These are phyloP conservation scores for Botryotinia convoluta DNA, from an alignment of 2,329 filamentous ascomycete species.

Conservation along the genomic window DNA sequence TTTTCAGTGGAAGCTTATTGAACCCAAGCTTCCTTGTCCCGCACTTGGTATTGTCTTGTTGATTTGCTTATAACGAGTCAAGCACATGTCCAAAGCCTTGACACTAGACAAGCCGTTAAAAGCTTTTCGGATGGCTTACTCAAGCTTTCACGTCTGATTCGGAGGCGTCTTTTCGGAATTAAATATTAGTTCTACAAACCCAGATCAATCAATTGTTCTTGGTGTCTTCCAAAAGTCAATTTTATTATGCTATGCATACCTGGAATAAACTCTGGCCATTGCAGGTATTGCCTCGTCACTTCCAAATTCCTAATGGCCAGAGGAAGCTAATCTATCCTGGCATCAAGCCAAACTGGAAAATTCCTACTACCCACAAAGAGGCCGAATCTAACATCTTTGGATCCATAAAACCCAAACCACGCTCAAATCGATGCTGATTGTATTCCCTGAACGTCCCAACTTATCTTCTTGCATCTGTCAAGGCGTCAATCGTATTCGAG, in stretches of 20 bases:
- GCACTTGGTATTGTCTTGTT: neutral
- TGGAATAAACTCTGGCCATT: neutral
- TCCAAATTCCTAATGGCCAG: neutral
- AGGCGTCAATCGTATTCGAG: neutral
- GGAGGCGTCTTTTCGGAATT: neutral
- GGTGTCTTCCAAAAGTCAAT: conserved; percentile 8
- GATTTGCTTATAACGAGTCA: neutral
- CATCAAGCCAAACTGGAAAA: neutral
- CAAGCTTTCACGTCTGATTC: neutral
- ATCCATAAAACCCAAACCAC: conserved; percentile 10
- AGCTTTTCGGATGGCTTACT: neutral
- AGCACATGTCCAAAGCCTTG: neutral
- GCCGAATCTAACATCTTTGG: conserved; percentile 7
- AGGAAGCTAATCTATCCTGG: neutral
- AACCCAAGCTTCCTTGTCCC: conserved; percentile 6
- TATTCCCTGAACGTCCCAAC: neutral
- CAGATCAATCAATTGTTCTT: neutral
- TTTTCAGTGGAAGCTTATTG: conserved; percentile 9
- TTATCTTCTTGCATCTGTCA: neutral
- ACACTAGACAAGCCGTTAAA: neutral
- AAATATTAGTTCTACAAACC: neutral
- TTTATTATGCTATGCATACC: neutral
- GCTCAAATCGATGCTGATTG: neutral
- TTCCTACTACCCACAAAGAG: conserved; percentile 13
- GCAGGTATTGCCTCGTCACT: neutral